Evolutionary conservation across 1,139 yeast species (phyloP), one percentile per base, ranked within the genome.

Genomic region (Yamadazyma taylorii): DNA sequence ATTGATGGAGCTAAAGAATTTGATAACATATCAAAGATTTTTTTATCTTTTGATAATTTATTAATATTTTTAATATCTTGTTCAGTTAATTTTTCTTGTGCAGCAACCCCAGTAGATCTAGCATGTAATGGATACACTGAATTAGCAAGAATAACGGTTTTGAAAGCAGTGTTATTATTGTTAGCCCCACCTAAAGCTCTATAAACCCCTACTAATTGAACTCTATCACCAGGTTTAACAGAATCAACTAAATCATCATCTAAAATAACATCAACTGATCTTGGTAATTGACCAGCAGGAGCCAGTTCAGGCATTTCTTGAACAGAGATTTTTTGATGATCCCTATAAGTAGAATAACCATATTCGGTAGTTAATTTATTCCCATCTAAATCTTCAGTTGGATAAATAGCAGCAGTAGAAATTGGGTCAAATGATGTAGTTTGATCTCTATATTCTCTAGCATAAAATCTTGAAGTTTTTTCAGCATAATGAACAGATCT

Each of bases 241-340:
- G 69, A 66, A 56, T 92, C 99, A 2, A 92, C 98, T 48, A 92
- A 72, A 58, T 92, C 98, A 55, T 90, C 97, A 59, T 92, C 97
- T 55, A 94, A 69, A 16, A 92, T 78, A 26, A 92, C 85, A 56
- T 92, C 98, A 28, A 92, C 78, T 2, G 96, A 83, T 50, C 98
- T 74, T 29, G 99, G 98, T 46, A 92, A 72, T 63, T 92, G 98
- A 42, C 99, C 98, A 1, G 97, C 95, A 13, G 98, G 98, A 0
- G 98, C 97, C 49, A 85, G 77, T 65, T 92, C 99, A 1, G 98
- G 99, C 92, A 94, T 87, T 66, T 92, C 99, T 62, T 92, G 99
- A 26, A 92, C 85, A 0, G 96, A 81, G 25, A 92, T 76, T 32
- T 89, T 85, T 63, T 92, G 99, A 57, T 92, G 97, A 62, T 92